Evolutionary conservation across 257 asterid species (phyloP), one percentile per base, ranked within the genome.

Genomic region (Vinca minor): DNA sequence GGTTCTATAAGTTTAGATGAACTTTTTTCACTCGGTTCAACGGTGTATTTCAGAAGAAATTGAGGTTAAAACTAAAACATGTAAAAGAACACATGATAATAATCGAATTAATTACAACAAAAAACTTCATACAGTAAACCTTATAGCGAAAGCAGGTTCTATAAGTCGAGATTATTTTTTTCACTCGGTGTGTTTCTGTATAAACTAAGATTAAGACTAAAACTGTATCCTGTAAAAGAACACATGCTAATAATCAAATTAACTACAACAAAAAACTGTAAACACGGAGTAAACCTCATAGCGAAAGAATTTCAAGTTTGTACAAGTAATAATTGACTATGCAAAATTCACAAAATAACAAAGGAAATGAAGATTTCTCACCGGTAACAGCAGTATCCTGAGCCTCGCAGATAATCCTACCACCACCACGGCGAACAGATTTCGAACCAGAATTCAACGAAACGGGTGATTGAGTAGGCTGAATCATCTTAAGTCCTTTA

Each of bases 391-490:
- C 85, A 5, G 94, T 80, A 4, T 87, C 74, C 77, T 83, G 91
- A 2, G 98, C 91, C 71, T 91, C 96, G 83, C 95, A 88, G 38
- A 84, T 88, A 70, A 91, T 81, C 62, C 82, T 74, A 49, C 71
- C 59, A 44, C n/a, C n/a, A n/a, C 81, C 84, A 26, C 87, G 72
- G 63, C 71, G 79, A 63, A 70, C 62, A 62, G 73, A 61, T 65
- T 67, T 78, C 11, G 85, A 72, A 35, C 18, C 65, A n/a, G 77
- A 81, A 45, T 38, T 72, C 23, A 77, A 68, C 55, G 84, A 81
- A 3, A 72, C 65, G n/a, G n/a, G n/a, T 13, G 54, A 66, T 4
- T 12, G 25, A 12, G 62, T 88, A 58, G 78, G 71, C 50, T 78
- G 91, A 79, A 84, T 66, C n/a, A n/a, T n/a, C 94, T 78, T 91